Evolutionary conservation across 2,329 filamentous ascomycete species (phyloP), one percentile per base, ranked within the genome.

Genomic region (Botrytis deweyae): DNA sequence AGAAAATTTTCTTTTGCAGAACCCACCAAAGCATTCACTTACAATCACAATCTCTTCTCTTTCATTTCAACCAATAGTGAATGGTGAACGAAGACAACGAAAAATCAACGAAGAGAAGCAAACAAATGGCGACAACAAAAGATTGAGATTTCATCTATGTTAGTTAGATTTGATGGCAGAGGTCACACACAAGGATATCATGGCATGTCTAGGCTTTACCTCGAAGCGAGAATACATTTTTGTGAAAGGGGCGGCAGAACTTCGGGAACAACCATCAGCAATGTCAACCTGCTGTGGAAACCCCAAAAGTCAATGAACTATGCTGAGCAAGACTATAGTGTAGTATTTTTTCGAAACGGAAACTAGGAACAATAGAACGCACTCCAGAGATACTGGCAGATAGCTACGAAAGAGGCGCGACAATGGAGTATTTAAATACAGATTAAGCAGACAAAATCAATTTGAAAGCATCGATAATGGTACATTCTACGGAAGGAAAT

Each of bases 211-310:
- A 14, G n/a, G 52, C n/a, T 29, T 29, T 29, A 16, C n/a, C 33
- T 14, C 64, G 64, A 67, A 67, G 64, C 64, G 64, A 67, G 64
- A 40, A 52, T 40, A 49, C 29, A 38, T 5, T 18, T 22, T 36
- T 25, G 20, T 25, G 22, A 67, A 67, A 67, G 64, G 64, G 64
- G 64, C 64, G 46, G 64, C 12, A n/a, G 46, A 67, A 52, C 64
- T n/a, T 67, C 44, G 64, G 64, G 14, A n/a, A n/a, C 7, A 22
- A 10, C 18, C 9, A 18, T 59, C 29, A 36, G 36, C 29, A 59
- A 59, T 6, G 1, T 20, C 58, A 59, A 59, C 4, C n/a, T 59
- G 29, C 58, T 59, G 9, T 59, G 29, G 29, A 36, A 29, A 36
- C 29, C n/a, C 16, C 5, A 22, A 33, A 22, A 59, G 16, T 33